Evolutionary conservation across 2,329 filamentous ascomycete genomes (phyloP), one percentile per base, ranked within the genome.

Genomic region (Acrodontium crateriforme): DNA sequence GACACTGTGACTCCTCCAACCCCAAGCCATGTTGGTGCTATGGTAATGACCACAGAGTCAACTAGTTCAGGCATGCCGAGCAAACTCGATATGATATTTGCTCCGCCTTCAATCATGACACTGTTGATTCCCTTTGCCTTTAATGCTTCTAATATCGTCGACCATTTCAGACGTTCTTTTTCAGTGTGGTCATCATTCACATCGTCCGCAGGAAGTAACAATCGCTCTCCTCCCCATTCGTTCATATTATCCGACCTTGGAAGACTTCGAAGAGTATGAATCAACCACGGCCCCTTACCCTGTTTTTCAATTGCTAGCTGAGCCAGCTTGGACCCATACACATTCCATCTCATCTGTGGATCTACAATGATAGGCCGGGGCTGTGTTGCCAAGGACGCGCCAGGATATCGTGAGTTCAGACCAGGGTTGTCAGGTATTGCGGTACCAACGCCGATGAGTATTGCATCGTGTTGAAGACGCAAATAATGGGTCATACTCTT

Each of bases 401-500:
- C 62, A 15, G 66, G 69, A 37, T 69, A 72, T 11, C 85, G 74
- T 49, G 80, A 89, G 52, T 92, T 94, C 29, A 95, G 61, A 2
- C 73, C 74, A 2, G 87, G 87, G 47, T 93, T 71, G 52, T 95
- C 87, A 12, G 81, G 78, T 15, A 82, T 61, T 6, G 83, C 80
- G 1, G 87, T 95, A 3, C 78, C 78, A 4, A 78, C 81, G 13
- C 87, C 87, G 17, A 95, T 64, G 14, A 91, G 65, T 41, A 94
- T 92, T 20, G 81, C 83, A 37, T 80, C 73, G 56, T 95, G 84
- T 10, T 67, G 69, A 9, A 76, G 75, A 44, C 87, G 80, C 16
- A 95, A 69, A 50, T 79, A 82, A 55, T 95, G 87, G 0, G 87
- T 94, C 82, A 95, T 91, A 29, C 80, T 70, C 55, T 93, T 93